Conservation (phyloP, 2,329 filamentous ascomycete genomes). For the Diaporthe eres region DNA sequence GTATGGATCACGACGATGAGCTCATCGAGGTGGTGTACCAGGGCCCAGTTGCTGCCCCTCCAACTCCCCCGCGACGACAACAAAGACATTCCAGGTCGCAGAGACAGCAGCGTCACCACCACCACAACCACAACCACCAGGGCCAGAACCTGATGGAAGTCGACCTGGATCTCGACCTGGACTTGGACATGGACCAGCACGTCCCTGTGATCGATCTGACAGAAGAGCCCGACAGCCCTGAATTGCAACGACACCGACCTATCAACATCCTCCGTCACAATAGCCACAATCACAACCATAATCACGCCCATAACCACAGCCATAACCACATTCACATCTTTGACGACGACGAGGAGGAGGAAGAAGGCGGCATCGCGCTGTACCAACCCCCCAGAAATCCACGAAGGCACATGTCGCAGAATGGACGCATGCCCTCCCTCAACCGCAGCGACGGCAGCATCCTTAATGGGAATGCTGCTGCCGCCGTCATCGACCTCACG, state of each 20-base stretch:
- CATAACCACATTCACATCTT: conserved; percentile 1
- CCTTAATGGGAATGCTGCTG: conserved; percentile 48
- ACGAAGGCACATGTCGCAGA: conserved; percentile 58
- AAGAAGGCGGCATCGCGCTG: background rate
- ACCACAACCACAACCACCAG: conserved; percentile 3
- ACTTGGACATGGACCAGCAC: conserved; percentile 8
- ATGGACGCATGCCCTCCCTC: conserved; percentile 58
- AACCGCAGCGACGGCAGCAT: conserved; percentile 61
- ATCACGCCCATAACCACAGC: background rate
- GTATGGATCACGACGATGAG: conserved; percentile 39
- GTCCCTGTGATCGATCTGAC: conserved; percentile 64
- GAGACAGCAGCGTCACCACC: conserved; percentile 18
- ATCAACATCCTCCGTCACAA: conserved; percentile 32
- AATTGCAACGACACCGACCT: conserved; percentile 32
- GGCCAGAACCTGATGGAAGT: background rate
- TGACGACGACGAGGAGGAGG: conserved; percentile 11
- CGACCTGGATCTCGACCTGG: background rate
- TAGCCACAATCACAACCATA: background rate
- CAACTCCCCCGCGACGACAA: conserved; percentile 37
- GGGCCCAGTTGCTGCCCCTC: conserved; percentile 19
- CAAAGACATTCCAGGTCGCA: conserved; percentile 39
- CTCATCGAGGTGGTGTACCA: conserved; percentile 38
- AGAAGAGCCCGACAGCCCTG: conserved; percentile 63
- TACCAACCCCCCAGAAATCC: conserved; percentile 51
- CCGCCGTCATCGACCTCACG: conserved; percentile 66